Percentiles rank a stretch among this genome's conserved stretches.
phyloP scores from a whole-genome alignment of 352 stramenopile genomes.

The Globisporangium cederbergense region DNA sequence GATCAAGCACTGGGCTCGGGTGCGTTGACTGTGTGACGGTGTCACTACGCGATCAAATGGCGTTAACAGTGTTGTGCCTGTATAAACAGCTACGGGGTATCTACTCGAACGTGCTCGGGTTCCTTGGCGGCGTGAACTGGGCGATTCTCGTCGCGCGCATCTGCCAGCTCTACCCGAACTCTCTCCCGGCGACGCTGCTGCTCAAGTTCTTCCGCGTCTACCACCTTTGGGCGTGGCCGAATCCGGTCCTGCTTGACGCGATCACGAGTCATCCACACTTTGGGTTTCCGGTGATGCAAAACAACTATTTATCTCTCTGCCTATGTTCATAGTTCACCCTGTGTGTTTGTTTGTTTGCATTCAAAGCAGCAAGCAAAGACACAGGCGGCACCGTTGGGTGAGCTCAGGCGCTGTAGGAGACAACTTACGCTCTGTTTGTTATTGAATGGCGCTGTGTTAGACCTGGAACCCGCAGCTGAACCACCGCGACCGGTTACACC shows the following conservation, averaged over 20 bases:
- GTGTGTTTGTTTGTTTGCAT: background rate
- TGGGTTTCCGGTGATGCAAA: constrained; percentile 55
- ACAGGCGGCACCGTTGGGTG: background rate
- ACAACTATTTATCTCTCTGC: background rate
- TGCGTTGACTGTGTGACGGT: constrained; percentile 23
- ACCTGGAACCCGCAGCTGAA: constrained; percentile 89
- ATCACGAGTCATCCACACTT: constrained; percentile 48
- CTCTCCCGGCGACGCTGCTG: constrained; percentile 85
- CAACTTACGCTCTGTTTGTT: background rate
- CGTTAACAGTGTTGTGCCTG: background rate
- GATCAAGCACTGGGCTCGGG: constrained; percentile 88
- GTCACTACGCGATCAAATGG: background rate
- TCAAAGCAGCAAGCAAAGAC: background rate
- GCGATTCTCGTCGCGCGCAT: constrained; percentile 96
- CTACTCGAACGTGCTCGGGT: constrained; percentile 99
- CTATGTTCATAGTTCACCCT: background rate
- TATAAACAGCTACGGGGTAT: constrained; percentile 84
- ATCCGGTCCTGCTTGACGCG: constrained; percentile 87
- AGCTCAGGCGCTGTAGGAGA: background rate
- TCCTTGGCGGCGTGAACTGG: constrained; percentile 98
- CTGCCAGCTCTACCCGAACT: constrained; percentile 90
- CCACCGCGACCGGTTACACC: constrained; percentile 83
- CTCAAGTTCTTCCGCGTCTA: constrained; percentile 96
- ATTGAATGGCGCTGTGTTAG: constrained; percentile 22
- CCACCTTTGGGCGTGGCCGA: constrained; percentile 95